phyloP scores from a whole-genome alignment of 352 stramenopile species.

The Phytophthora litchii region DNA sequence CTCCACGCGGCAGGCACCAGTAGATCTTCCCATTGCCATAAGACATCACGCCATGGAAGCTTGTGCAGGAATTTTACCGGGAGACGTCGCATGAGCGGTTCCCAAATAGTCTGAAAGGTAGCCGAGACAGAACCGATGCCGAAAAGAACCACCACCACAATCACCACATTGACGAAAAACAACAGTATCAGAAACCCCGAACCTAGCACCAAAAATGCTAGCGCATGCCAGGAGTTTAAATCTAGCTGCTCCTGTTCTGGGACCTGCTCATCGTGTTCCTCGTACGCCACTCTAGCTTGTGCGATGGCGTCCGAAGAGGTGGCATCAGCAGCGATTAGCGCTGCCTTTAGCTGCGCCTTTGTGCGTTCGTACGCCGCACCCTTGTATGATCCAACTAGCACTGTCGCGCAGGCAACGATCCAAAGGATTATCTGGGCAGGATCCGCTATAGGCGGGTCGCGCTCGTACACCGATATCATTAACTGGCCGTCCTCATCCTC shows the following conservation, averaged over 20 bases:
- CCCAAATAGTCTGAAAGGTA: constrained; percentile 64
- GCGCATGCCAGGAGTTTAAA: constrained; percentile 85
- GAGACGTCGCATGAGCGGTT: constrained; percentile 54
- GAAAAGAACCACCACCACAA: constrained; percentile 80
- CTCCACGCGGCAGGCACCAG: constrained; percentile 71
- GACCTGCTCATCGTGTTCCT: constrained; percentile 58
- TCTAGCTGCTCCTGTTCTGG: constrained; percentile 84
- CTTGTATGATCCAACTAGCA: constrained; percentile 78
- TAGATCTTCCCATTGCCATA: constrained; percentile 48
- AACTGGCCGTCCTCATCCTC: constrained; percentile 34
- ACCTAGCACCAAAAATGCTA: constrained; percentile 91
- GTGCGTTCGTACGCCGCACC: constrained; percentile 68
- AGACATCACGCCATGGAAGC: constrained; percentile 49
- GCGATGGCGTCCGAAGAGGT: constrained; percentile 58
- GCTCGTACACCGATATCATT: constrained; percentile 68
- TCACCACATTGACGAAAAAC: constrained; percentile 88
- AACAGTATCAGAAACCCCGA: constrained; percentile 91
- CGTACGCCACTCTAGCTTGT: constrained; percentile 55
- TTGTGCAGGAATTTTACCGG: constrained; percentile 34
- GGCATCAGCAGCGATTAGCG: constrained; percentile 49
- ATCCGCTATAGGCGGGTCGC: constrained; percentile 60
- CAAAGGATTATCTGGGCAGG: constrained; percentile 77
- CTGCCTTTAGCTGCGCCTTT: constrained; percentile 60
- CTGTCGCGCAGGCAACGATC: constrained; percentile 74
- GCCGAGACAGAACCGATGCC: constrained; percentile 61